Evolutionary conservation across 1,284 basidiomycete genomes (phyloP).

Genomic region (Anthracocystis panici-leucophaei): DNA sequence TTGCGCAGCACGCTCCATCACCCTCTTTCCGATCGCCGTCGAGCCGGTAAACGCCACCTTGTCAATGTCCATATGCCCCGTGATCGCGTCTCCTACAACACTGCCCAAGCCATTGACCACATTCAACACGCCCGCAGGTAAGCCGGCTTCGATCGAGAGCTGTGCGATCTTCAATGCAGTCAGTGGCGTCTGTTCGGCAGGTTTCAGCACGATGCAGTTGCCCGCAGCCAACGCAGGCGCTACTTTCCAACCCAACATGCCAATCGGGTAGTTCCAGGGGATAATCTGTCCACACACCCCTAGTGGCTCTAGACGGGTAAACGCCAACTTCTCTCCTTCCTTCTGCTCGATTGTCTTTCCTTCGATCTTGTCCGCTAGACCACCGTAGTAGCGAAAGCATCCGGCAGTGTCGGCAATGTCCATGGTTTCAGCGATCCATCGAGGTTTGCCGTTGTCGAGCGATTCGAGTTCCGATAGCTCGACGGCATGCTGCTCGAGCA

Average conservation of each 20-base stretch:
- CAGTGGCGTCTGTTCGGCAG: constrained; percentile 80
- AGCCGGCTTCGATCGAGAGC: constrained; percentile 80
- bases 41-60: constrained; percentile 76
- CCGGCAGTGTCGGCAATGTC: constrained; percentile 79
- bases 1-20: constrained; percentile 85
- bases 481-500: constrained; percentile 79
- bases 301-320: constrained; percentile 87
- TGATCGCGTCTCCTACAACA: constrained; percentile 78
- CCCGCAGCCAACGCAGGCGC: constrained; percentile 70
- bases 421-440: constrained; percentile 75
- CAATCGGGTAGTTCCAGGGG: constrained; percentile 77
- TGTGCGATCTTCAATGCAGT: constrained; percentile 79
- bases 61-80: constrained; percentile 76
- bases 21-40: constrained; percentile 77
- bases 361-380: constrained; percentile 79
- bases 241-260: constrained; percentile 73
- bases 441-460: constrained; percentile 84
- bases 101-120: constrained; percentile 84
- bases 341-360: constrained; percentile 84
- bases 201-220: constrained; percentile 72
- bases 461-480: constrained; percentile 73
- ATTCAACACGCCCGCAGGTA: constrained; percentile 79
- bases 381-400: constrained; percentile 76
- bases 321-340: constrained; percentile 77
- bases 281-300: constrained; percentile 76